phyloP scores from a whole-genome alignment of 2,329 filamentous ascomycete genomes.

The Clarireedia paspali region DNA sequence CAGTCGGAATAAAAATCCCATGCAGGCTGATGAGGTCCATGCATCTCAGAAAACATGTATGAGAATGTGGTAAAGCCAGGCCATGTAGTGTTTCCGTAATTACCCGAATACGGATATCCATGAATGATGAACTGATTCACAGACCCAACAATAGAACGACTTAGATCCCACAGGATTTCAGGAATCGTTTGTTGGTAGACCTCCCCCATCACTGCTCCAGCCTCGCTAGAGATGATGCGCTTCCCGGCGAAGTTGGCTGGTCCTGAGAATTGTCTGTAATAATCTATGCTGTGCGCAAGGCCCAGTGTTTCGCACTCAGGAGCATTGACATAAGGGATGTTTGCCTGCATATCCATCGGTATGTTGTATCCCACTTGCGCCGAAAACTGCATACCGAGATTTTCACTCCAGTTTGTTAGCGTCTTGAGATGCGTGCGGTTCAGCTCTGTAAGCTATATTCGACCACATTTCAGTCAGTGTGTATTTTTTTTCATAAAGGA shows the following conservation, averaged over 20 bases:
- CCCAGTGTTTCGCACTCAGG: too few species aligned
- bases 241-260: slow-evolving; percentile 33
- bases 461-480: too few species aligned
- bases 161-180: slow-evolving; percentile 30
- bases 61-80: too few species aligned
- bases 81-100: slow-evolving; percentile 37
- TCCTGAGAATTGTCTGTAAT: slow-evolving; percentile 34
- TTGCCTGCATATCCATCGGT: slow-evolving; percentile 35
- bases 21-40: too few species aligned
- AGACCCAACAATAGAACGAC: slow-evolving; percentile 33
- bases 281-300: slow-evolving; percentile 22
- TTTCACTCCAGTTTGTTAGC: background rate
- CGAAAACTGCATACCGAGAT: slow-evolving; percentile 32
- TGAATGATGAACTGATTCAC: slow-evolving; percentile 40
- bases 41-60: too few species aligned
- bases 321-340: slow-evolving; percentile 31
- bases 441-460: too few species aligned
- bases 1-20: too few species aligned
- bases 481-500: too few species aligned
- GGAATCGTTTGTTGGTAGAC: slow-evolving; percentile 26
- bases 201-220: slow-evolving; percentile 24
- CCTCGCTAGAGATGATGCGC: slow-evolving; percentile 34
- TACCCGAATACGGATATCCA: slow-evolving; percentile 34
- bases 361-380: slow-evolving; percentile 35
- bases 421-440: too few species aligned